phyloP scores from a whole-genome alignment of 176 grass and related monocot species.

The Avena atlantica region DNA sequence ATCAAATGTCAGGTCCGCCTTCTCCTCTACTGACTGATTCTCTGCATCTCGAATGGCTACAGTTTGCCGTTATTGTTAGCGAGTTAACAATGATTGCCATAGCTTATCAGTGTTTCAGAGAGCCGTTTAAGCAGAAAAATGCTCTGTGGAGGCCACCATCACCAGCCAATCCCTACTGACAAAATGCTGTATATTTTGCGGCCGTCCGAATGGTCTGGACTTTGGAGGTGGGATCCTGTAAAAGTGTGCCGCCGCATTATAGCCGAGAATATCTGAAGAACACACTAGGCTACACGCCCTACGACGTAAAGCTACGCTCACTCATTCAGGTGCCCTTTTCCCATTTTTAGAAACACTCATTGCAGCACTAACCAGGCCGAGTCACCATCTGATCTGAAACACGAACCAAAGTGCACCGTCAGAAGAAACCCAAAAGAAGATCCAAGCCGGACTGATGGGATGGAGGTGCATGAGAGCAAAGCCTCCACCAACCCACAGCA shows the following conservation, averaged over 20 bases:
- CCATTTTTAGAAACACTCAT: slow-evolving; percentile 38
- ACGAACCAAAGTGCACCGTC: slow-evolving; percentile 5
- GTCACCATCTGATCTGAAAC: slow-evolving; percentile 14
- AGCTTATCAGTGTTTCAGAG: neutral
- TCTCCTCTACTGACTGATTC: slow-evolving; percentile 9
- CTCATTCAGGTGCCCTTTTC: neutral
- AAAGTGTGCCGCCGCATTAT: neutral
- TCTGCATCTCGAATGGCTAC: neutral
- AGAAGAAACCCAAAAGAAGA: slow-evolving; percentile 39
- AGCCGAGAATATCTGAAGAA: neutral
- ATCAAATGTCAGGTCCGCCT: slow-evolving; percentile 13
- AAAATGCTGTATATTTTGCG: neutral
- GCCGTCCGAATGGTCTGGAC: neutral
- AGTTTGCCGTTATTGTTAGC: neutral
- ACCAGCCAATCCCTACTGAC: neutral
- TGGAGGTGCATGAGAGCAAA: slow-evolving; percentile 33
- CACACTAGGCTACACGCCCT: neutral
- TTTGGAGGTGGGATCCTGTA: neutral
- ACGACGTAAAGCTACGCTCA: slow-evolving; percentile 8
- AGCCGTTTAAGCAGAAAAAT: neutral
- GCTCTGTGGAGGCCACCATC: neutral
- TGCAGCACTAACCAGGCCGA: slow-evolving; percentile 11
- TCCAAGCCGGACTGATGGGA: neutral
- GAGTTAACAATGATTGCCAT: neutral
- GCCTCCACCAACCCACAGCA: slow-evolving; percentile 42